phyloP scores from a whole-genome alignment of 495 filamentous ascomycete genomes.

The Amorphotheca resinae region DNA sequence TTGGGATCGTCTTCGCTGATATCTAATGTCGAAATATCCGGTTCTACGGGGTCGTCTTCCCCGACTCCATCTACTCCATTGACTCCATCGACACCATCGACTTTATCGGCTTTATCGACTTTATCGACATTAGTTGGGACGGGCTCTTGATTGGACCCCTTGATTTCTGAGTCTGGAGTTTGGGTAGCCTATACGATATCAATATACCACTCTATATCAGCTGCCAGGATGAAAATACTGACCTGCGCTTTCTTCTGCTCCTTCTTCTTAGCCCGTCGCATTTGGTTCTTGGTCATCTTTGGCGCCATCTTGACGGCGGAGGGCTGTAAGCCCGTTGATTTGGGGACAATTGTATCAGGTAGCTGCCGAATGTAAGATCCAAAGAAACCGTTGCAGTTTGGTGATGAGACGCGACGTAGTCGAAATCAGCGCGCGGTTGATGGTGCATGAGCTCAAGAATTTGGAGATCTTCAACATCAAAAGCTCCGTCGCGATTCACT shows the following conservation, averaged over 20 bases:
- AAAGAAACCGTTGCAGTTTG: background rate
- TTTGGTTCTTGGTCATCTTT: slow-evolving; percentile 75
- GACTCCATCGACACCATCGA: no score
- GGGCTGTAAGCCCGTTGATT: slow-evolving; percentile 3
- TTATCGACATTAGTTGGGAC: no score
- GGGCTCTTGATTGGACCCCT: slow-evolving; percentile 13
- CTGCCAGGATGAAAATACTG: background rate
- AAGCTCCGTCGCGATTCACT: background rate
- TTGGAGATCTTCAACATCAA: background rate
- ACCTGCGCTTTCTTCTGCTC: slow-evolving; percentile 51
- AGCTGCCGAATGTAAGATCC: no score
- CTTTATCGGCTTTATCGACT: no score
- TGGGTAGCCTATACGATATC: slow-evolving; percentile 13
- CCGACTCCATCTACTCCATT: no score
- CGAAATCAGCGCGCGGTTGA: no score
- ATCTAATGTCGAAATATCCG: slow-evolving; percentile 26
- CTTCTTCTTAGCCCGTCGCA: slow-evolving; percentile 82
- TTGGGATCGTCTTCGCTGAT: slow-evolving; percentile 60
- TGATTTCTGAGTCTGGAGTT: slow-evolving; percentile 22
- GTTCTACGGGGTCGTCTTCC: slow-evolving; percentile 23
- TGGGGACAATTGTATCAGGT: no score
- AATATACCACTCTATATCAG: slow-evolving; percentile 17
- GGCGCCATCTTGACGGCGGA: slow-evolving; percentile 35
- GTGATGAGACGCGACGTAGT: background rate
- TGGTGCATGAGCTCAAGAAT: no score